phyloP scores from a whole-genome alignment of 208 protist genomes.

The Vickermania spadyakhi region DNA sequence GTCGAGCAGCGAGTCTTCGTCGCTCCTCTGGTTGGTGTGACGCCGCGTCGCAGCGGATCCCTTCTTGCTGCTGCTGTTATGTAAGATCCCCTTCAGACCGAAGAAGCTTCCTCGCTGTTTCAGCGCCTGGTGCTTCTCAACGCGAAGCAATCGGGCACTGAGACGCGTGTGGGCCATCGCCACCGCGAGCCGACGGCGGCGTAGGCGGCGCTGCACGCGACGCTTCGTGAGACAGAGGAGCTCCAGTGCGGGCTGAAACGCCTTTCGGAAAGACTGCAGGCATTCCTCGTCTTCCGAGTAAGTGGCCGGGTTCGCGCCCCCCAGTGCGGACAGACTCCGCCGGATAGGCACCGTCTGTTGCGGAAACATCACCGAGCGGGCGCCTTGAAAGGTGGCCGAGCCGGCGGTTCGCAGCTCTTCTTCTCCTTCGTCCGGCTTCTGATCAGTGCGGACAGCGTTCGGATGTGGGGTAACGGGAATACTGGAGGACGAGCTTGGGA shows the following conservation, averaged over 20 bases:
- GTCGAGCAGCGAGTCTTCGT: neutral
- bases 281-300: neutral
- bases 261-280: neutral
- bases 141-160: constrained; percentile 17
- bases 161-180: constrained; percentile 29
- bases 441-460: neutral
- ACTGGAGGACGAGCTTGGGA: no score
- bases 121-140: constrained; percentile 8
- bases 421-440: neutral
- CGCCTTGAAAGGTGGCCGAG: neutral
- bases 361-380: neutral
- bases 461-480: neutral
- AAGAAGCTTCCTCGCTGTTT: no score
- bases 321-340: neutral
- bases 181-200: constrained; percentile 21
- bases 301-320: neutral
- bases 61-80: neutral
- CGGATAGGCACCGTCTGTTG: neutral
- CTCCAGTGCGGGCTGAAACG: neutral
- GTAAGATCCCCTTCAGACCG: neutral
- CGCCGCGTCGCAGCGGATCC: neutral
- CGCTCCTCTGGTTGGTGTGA: neutral
- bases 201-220: constrained; percentile 20
- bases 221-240: constrained; percentile 21
- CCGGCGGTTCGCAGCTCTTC: neutral